A percentile compares a stretch with the other conserved stretches of the same genome.
These are phyloP conservation scores for Phytophthora colocasiae DNA, from an alignment of 352 stramenopile genomes.

Conservation along the genomic window DNA sequence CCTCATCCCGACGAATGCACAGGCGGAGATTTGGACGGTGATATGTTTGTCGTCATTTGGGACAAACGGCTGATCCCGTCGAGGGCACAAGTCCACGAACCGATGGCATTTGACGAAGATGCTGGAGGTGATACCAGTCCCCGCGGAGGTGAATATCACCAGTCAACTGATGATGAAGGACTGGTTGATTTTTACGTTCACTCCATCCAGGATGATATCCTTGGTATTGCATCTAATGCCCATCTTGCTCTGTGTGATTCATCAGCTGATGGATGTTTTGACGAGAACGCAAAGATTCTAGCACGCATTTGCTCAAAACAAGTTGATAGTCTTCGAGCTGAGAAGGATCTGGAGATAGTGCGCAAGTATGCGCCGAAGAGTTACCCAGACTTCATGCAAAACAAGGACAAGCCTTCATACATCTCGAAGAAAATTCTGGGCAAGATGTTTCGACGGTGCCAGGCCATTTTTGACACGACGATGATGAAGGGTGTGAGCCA, in stretches of 20 bases:
- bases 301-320: slow-evolving; percentile 75
- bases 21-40: slow-evolving; percentile 82
- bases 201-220: slow-evolving; percentile 74
- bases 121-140: slow-evolving; percentile 21
- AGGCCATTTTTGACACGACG: slow-evolving; percentile 56
- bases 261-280: slow-evolving; percentile 52
- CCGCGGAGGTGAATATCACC: slow-evolving; percentile 28
- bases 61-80: slow-evolving; percentile 72
- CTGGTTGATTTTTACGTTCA: slow-evolving; percentile 80
- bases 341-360: slow-evolving; percentile 66
- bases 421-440: slow-evolving; percentile 76
- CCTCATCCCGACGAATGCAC: slow-evolving; percentile 85
- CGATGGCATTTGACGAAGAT: slow-evolving; percentile 58
- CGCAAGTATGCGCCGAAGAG: slow-evolving; percentile 52
- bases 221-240: slow-evolving; percentile 81
- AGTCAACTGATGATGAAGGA: slow-evolving; percentile 49
- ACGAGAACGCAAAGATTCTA: slow-evolving; percentile 55
- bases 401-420: slow-evolving; percentile 68
- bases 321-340: slow-evolving; percentile 69
- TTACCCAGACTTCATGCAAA: slow-evolving; percentile 89
- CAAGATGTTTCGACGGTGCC: slow-evolving; percentile 75
- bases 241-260: slow-evolving; percentile 75
- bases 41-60: slow-evolving; percentile 87
- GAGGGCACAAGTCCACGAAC: slow-evolving; percentile 43
- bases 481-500: slow-evolving; percentile 40